These are phyloP conservation scores for Voacanga thouarsii DNA, from an alignment of 257 asterid species.

Conservation along the genomic window DNA sequence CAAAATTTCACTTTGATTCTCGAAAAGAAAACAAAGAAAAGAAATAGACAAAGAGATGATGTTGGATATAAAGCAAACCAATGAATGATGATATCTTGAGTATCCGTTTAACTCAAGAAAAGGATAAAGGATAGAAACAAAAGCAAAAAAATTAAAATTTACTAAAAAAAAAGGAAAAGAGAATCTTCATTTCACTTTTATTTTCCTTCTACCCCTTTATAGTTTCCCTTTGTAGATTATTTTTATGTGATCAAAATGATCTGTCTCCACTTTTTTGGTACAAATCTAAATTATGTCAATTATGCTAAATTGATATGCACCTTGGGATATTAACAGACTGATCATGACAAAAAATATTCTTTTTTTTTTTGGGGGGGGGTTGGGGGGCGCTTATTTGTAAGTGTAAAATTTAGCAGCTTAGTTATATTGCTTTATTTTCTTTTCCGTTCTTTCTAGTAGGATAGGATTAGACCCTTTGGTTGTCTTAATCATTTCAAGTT, in stretches of 20 bases:
- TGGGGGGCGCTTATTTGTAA: too few relatives aligned
- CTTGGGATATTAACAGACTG: neutral
- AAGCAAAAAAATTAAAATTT: neutral
- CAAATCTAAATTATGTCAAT: neutral
- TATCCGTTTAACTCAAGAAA: slow-evolving; percentile 18
- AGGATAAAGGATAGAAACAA: slow-evolving; percentile 6
- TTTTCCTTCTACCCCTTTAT: neutral
- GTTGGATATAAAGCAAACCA: slow-evolving; percentile 13
- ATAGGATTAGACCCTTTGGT: too few relatives aligned
- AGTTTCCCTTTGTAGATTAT: neutral
- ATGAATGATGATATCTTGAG: neutral
- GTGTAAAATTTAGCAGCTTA: too few relatives aligned
- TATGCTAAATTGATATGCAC: neutral
- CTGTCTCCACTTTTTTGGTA: slow-evolving; percentile 1
- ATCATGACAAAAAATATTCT: too few relatives aligned
- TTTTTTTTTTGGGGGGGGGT: too few relatives aligned
- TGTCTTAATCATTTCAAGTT: too few relatives aligned
- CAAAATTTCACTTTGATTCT: neutral
- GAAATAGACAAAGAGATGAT: neutral
- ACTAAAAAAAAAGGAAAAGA: neutral
- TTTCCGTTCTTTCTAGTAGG: too few relatives aligned
- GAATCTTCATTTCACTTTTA: slow-evolving; percentile 8
- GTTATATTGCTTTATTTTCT: too few relatives aligned
- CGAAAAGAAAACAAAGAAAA: neutral
- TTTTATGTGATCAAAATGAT: neutral